Evolutionary conservation across 2,329 filamentous ascomycete species (phyloP), one percentile per base, ranked within the genome.

Genomic region (Diaporthe caulivora): DNA sequence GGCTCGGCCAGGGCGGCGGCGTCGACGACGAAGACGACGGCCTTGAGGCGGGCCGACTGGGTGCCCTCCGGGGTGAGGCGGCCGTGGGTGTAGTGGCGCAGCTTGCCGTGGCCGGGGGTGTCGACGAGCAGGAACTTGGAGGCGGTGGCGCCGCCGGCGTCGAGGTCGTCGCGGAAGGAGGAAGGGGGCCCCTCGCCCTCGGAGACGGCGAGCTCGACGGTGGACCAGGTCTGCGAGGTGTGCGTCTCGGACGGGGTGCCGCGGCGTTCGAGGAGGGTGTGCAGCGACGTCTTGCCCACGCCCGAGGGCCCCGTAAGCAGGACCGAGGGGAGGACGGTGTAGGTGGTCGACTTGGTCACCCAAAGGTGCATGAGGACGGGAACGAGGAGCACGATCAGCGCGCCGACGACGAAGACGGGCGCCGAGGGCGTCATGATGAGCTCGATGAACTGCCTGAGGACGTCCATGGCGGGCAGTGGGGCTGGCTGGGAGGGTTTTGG

Each of bases 51-150:
- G 37, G 78, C 80, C 34, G 44, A 79, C 76, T 24, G 83, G 24
- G 68, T 83, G 80, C 42, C 79, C 79, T 74, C 76, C 80, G 72
- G 40, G 17, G 71, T 55, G 40, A 92, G 83, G 70, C 84, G 85
- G 54, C 86, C 83, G 73, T 93, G 86, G 4, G 93, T 91, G 76
- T 91, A 87, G 78, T 91, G 89, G 75, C 97, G 94, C 74, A 99
- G 91, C 85, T 99, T 99, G 78, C 95, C 95, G 85, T 99, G 97
- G 51, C 97, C 97, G 0, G 97, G 97, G 0, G 96, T 98, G 84
- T 99, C 97, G 80, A 94, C 85, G 44, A 98, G 86, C 53, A 93
- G 86, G 81, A 97, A 94, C 80, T 91, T 93, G 76, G 90, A 91
- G 80, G 93, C 91, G 68, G 83, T 84, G 72, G 88, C 86, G 71